Percentiles rank a stretch among this genome's conserved stretches.
Conservation (phyloP, 176 grass and related monocot genomes). For the Poa annua region DNA sequence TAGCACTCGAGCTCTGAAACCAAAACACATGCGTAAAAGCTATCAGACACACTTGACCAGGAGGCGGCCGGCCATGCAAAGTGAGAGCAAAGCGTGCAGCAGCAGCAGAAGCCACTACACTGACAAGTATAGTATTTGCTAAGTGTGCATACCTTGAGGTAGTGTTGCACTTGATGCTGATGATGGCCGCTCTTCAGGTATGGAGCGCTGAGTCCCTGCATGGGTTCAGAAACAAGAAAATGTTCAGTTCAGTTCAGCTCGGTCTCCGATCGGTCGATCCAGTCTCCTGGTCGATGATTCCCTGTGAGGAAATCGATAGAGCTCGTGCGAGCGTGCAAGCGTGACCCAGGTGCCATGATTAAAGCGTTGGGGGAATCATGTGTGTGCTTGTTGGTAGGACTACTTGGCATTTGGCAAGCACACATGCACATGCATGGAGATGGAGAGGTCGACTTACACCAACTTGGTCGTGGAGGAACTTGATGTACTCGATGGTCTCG, state of each 20-base stretch:
- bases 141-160: conserved; percentile 58
- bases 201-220: conserved; percentile 80
- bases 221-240: conserved; percentile 33
- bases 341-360: conserved; percentile 44
- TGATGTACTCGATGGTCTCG: conserved; percentile 99
- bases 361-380: conserved; percentile 52
- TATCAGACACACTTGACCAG: conserved; percentile 32
- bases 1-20: conserved; percentile 45
- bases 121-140: not conserved
- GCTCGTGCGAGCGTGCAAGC: conserved; percentile 29
- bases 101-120: conserved; percentile 2
- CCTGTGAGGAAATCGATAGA: conserved; percentile 39
- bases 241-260: conserved; percentile 24
- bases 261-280: conserved; percentile 3
- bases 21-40: conserved; percentile 41
- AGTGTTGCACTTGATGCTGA: conserved; percentile 68
- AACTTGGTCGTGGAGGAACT: conserved; percentile 98
- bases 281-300: conserved; percentile 50
- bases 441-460: conserved; percentile 55
- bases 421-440: conserved; percentile 31
- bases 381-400: not conserved
- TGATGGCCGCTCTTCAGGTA: conserved; percentile 75
- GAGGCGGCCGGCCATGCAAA: conserved; percentile 10
- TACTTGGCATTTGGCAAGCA: not conserved
- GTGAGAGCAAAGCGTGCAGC: conserved; percentile 25